Base-by-base conservation (phyloP, 805 yeast species). In the Naumovozyma dairenensis region DNA sequence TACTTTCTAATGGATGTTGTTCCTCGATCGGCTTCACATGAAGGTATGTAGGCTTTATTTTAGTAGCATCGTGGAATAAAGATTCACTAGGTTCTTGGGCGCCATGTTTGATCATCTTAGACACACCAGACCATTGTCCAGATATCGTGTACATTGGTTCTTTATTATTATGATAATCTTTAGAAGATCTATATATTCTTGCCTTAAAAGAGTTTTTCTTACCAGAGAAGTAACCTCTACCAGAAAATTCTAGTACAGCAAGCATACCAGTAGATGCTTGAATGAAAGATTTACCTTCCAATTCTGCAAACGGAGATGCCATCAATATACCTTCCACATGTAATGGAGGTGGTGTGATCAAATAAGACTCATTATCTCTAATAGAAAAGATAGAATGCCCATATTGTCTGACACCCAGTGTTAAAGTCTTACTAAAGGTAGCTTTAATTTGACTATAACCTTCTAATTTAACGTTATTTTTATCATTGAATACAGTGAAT, bases 221-320 rank as follows among this genome's bases (percentile, higher is more conserved):
- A 49, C 98, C 98, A 15, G 85, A 72, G 54, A 92, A 85, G 64
- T 86, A 92, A 21, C 98, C 98, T 60, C 92, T 77, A 21, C 98
- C 98, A 25, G 82, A 69, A 60, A 72, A 92, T 49, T 83, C 94
- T 39, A 92, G 63, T 20, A 71, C 68, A 12, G 86, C 71, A 41
- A 70, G 57, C 60, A 77, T 78, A 16, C 97, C 97, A 32, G 72
- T 69, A 10, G 92, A 78, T 29, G 85, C 68, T 60, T 82, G 93
- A 54, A 92, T 84, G 50, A 67, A 75, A n/a, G 93, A 72, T 45
- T 76, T 76, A 38, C 93, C 93, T 53, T 89, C 96, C 43, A 92
- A 70, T 65, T 92, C 98, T 34, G 87, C 95, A 58, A 80, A 89
- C 19, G 98, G 98, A 2, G 94, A 70, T 8, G 94, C 96, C 43